Base-by-base conservation (phyloP, 345 rosid genomes). In the Citrus australasica region DNA sequence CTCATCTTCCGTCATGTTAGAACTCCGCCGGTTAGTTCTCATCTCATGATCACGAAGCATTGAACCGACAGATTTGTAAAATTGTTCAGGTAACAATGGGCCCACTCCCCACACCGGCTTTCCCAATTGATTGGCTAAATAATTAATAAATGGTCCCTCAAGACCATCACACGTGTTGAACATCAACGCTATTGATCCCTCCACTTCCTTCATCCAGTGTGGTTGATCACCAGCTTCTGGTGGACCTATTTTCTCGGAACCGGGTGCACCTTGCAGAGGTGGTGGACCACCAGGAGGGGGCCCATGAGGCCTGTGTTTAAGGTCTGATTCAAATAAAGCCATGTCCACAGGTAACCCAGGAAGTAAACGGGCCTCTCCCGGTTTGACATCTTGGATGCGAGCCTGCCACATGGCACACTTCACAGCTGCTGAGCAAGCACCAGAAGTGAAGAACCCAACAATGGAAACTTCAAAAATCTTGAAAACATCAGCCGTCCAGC, bases 341-440 rank as follows among this genome's bases (percentile, higher is more conserved):
- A 88, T 79, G 14, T 83, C 85, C 25, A 83, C 85, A 3, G 82
- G 82, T 33, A 33, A 33, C 35, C 35, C 35, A 22, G 84, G 59
- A 17, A 35, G 1, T 6, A 72, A 4, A 59, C 74, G 84, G 81
- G 69, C 11, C 25, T 82, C 83, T 8, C 87, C 87, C 7, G 86
- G 87, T 5, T 72, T 71, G 24, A 84, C 7, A 58, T 79, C 84
- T 21, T 60, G 6, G 7, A 70, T 5, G 17, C 62, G 32, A 37
- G 62, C 80, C 73, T 79, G 79, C 80, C 73, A 85, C 77, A 37
- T 17, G 35, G 81, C 87, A n/a, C 67, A 74, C 83, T 82, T 83
- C 77, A 82, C 35, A 11, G 87, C 83, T 1, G 85, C 85, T 0
- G 80, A 74, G 82, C 87, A 85, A 8, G 85, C 85, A 13, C 87